Conservation (phyloP, 2,329 filamentous ascomycete genomes). For the Aspergillus quadrilineatus region DNA sequence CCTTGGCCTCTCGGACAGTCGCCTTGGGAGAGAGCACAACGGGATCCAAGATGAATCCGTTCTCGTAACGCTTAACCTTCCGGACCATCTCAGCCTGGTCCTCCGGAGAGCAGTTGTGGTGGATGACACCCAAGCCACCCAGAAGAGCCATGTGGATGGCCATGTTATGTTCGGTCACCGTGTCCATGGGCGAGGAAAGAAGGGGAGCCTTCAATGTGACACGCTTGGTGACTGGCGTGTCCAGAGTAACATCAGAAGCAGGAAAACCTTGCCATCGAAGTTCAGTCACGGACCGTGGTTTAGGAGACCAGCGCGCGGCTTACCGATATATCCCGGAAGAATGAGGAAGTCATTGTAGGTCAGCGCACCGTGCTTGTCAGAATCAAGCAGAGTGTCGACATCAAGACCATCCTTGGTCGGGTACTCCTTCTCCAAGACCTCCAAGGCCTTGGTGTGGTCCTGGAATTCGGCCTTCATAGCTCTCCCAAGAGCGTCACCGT, state of each 20-base stretch:
- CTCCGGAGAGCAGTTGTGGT: slow-evolving; percentile 99
- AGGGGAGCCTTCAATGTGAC: slow-evolving; percentile 96
- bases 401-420: slow-evolving; percentile 79
- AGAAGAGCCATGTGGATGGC: slow-evolving; percentile 78
- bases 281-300: slow-evolving; percentile 22
- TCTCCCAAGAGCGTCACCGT: slow-evolving; percentile 59
- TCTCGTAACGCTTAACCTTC: slow-evolving; percentile 99
- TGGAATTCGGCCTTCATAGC: slow-evolving; percentile 58
- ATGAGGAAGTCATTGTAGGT: slow-evolving; percentile 99
- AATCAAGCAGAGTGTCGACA: slow-evolving; percentile 83
- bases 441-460: slow-evolving; percentile 72
- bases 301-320: slow-evolving; percentile 20
- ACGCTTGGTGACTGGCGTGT: slow-evolving; percentile 90
- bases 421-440: slow-evolving; percentile 68
- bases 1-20: slow-evolving; percentile 86
- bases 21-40: slow-evolving; percentile 85
- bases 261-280: slow-evolving; percentile 66
- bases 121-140: slow-evolving; percentile 73
- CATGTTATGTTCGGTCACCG: slow-evolving; percentile 99
- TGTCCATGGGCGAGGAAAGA: slow-evolving; percentile 98
- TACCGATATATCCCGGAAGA: slow-evolving; percentile 92
- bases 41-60: slow-evolving; percentile 96
- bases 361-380: slow-evolving; percentile 85
- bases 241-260: slow-evolving; percentile 81
- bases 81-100: slow-evolving; percentile 98